A percentile compares a stretch with the other conserved stretches of the same genome.
These are phyloP conservation scores for Stropharia rugosoannulata DNA, from an alignment of 768 basidiomycete species.

Conservation along the genomic window DNA sequence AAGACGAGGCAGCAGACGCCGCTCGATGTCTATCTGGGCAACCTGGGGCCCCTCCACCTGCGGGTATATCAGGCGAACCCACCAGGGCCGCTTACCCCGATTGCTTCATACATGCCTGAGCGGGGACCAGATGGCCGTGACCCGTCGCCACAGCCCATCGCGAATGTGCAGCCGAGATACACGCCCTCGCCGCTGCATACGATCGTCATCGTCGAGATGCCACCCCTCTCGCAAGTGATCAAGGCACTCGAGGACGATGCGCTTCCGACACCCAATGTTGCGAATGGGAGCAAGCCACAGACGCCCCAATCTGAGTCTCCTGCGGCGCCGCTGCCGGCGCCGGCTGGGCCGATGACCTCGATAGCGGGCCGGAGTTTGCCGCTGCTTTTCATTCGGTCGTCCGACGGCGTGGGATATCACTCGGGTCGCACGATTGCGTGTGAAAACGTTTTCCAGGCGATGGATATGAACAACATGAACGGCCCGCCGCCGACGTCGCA, in stretches of 20 bases:
- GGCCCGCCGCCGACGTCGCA: slow-evolving; percentile 45
- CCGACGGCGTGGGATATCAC: slow-evolving; percentile 87
- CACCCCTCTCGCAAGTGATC: slow-evolving; percentile 70
- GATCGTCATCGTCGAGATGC: slow-evolving; percentile 85
- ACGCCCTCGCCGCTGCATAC: slow-evolving; percentile 64
- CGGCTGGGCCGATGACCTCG: slow-evolving; percentile 41
- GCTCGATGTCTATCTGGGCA: slow-evolving; percentile 87
- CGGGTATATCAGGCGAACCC: slow-evolving; percentile 75
- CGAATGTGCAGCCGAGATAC: slow-evolving; percentile 46
- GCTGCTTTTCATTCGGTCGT: slow-evolving; percentile 75
- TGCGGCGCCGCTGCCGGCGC: slow-evolving; percentile 14
- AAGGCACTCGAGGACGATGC: slow-evolving; percentile 77
- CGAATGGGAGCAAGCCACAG: slow-evolving; percentile 34
- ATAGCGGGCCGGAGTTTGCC: slow-evolving; percentile 73
- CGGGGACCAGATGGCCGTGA: slow-evolving; percentile 30
- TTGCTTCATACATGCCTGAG: slow-evolving; percentile 58
- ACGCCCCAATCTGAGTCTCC: slow-evolving; percentile 26
- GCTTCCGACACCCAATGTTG: slow-evolving; percentile 35
- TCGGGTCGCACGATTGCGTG: slow-evolving; percentile 83
- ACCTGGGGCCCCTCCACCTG: slow-evolving; percentile 80
- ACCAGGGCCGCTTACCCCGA: slow-evolving; percentile 64
- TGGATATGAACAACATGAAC: slow-evolving; percentile 58
- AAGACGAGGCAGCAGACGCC: slow-evolving; percentile 64
- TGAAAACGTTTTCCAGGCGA: slow-evolving; percentile 73
- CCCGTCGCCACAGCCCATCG: slow-evolving; percentile 19